Evolutionary conservation across 345 rosid genomes (phyloP), one percentile per base, ranked within the genome.

Genomic region (Combretum micranthum): DNA sequence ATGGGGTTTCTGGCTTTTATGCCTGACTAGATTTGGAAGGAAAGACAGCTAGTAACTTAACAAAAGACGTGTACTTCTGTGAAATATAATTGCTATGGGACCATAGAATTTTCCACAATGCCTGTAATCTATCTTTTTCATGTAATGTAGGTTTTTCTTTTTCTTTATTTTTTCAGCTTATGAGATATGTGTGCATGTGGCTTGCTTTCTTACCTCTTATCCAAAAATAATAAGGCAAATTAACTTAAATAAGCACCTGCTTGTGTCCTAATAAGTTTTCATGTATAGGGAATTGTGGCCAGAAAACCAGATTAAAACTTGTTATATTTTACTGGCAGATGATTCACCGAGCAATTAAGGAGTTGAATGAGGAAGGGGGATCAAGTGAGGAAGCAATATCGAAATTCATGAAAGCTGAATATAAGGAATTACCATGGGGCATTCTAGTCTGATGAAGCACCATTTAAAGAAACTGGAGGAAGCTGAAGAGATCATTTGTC

Each of bases 401-500:
- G 13, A 61, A 62, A 50, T 73, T 64, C 39, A 65, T 68, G 14
- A 70, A 55, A 58, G 44, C 25, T 0, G 56, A 58, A 53, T 68
- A 77, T 21, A 53, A 65, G 63, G 59, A 57, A 58, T 71, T 73
- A 55, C 67, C 79, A 11, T 68, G 69, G 73, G 73, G 61, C 75
- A 77, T 55, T 50, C 20, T 56, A 77, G 68, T 64, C 64, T 73
- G 47, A 53, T 77, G 4, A 58, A 50, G 37, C 71, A 61, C 52
- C 81, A 73, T 59, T 17, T 73, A 52, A 71, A 64, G 59, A 73
- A 67, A 64, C 76, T 70, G 61, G 60, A 23, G 49, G 64, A 58
- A 47, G 59, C 61, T 45, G 56, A 4, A 44, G 81, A 77, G 71
- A 64, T 70, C 62, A 48, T 73, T 63, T 54, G 54, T 64, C 59